These are phyloP conservation scores for Mallotus repandus DNA, from an alignment of 441 rosid genomes.

Conservation along the genomic window DNA sequence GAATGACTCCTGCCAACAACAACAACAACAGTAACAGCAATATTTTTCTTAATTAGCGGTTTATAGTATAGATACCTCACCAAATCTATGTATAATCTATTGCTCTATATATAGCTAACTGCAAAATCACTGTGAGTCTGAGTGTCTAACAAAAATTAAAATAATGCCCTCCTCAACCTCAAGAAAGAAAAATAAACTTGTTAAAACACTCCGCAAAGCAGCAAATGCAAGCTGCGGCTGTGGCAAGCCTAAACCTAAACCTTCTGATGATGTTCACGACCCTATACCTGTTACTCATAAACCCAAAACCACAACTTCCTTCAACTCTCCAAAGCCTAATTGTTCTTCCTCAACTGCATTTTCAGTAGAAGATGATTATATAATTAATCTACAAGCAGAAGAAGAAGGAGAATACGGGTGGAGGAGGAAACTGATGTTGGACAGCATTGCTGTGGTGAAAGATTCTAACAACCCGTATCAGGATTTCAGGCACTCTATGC, in stretches of 20 bases:
- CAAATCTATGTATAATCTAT: too few relatives aligned
- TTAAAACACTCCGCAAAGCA: constrained; percentile 25
- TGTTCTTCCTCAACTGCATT: constrained; percentile 15
- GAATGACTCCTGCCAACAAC: too few relatives aligned
- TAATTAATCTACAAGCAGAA: too few relatives aligned
- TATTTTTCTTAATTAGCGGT: too few relatives aligned
- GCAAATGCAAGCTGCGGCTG: constrained; percentile 32
- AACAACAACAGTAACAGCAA: too few relatives aligned
- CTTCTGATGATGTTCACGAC: too few relatives aligned
- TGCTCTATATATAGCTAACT: too few relatives aligned
- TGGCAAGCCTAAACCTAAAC: not conserved
- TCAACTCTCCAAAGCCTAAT: not conserved
- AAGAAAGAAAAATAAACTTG: constrained; percentile 32
- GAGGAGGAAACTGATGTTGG: constrained; percentile 24
- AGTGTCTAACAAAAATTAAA: constrained; percentile 16
- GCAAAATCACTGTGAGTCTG: too few relatives aligned
- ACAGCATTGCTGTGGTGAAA: constrained; percentile 57
- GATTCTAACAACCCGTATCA: constrained; percentile 58
- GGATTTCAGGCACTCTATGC: constrained; percentile 61
- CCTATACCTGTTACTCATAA: not conserved
- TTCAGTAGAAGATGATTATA: too few relatives aligned
- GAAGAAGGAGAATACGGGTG: too few relatives aligned
- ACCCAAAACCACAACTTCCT: constrained; percentile 23
- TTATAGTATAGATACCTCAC: too few relatives aligned
- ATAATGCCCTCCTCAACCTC: constrained; percentile 1